phyloP scores from a whole-genome alignment of 768 basidiomycete species.

The Pleurotus sapidus region DNA sequence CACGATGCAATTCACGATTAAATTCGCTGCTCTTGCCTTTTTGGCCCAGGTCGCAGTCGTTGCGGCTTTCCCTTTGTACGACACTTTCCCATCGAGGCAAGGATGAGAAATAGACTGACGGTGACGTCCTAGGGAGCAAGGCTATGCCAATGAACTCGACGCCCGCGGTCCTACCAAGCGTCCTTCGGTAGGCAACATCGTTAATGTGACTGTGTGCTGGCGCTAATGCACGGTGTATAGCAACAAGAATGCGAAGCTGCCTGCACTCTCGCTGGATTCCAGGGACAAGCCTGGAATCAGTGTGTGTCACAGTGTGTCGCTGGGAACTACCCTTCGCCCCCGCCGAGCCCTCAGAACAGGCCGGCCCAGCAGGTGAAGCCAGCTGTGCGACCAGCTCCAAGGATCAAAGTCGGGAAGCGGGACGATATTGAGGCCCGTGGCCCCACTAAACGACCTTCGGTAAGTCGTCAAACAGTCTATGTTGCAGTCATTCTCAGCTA shows the following conservation, averaged over 20 bases:
- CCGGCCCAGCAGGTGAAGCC: background rate
- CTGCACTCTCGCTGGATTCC: background rate
- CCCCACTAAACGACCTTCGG: too few species aligned
- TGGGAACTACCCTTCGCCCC: background rate
- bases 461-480: too few species aligned
- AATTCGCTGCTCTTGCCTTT: constrained; percentile 3
- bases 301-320: background rate
- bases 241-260: background rate
- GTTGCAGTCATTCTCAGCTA: background rate
- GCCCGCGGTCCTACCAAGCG: background rate
- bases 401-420: background rate
- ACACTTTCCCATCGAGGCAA: too few species aligned
- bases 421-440: too few species aligned
- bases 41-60: background rate
- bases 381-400: background rate
- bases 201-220: background rate
- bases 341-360: background rate
- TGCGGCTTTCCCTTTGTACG: background rate
- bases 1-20: constrained; percentile 2
- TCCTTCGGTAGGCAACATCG: background rate
- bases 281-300: background rate
- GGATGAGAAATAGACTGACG: too few species aligned
- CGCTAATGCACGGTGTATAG: background rate
- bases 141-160: background rate
- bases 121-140: background rate